Evolutionary conservation across 1,139 yeast genomes (phyloP).

Genomic region (Yamadazyma oceani): DNA sequence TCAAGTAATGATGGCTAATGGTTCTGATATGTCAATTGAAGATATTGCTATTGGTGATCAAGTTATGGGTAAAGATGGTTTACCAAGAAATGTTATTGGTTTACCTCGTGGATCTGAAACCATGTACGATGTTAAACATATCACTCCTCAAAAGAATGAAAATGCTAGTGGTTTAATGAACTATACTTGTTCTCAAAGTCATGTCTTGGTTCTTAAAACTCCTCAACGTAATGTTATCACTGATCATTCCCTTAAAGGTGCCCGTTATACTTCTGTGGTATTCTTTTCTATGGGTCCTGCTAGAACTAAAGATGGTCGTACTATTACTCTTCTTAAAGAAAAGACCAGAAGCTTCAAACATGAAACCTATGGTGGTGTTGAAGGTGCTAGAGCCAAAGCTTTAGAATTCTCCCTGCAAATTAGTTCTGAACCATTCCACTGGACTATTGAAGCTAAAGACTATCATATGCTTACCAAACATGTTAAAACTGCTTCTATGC

Average conservation of each 20-base stretch:
- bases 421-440: slow-evolving; percentile 15
- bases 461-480: slow-evolving; percentile 17
- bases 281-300: slow-evolving; percentile 16
- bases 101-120: slow-evolving; percentile 41
- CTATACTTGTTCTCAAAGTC: slow-evolving; percentile 33
- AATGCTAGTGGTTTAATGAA: slow-evolving; percentile 19
- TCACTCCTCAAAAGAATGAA: slow-evolving; percentile 12
- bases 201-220: slow-evolving; percentile 29
- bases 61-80: slow-evolving; percentile 46
- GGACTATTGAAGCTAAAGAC: slow-evolving; percentile 38
- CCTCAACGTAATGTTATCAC: slow-evolving; percentile 19
- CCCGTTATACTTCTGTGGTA: slow-evolving; percentile 18
- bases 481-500: slow-evolving; percentile 27
- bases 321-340: slow-evolving; percentile 12
- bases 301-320: slow-evolving; percentile 6
- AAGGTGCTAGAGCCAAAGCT: slow-evolving; percentile 19
- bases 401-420: slow-evolving; percentile 18
- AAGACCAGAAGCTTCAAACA: slow-evolving; percentile 17
- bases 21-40: slow-evolving; percentile 33
- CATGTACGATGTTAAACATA: slow-evolving; percentile 36
- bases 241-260: slow-evolving; percentile 11
- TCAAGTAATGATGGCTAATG: slow-evolving; percentile 42
- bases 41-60: slow-evolving; percentile 33
- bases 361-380: slow-evolving; percentile 14
- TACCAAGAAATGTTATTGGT: slow-evolving; percentile 36